These are phyloP conservation scores for Bromus sterilis DNA, from an alignment of 176 grass and related monocot species.

Conservation along the genomic window DNA sequence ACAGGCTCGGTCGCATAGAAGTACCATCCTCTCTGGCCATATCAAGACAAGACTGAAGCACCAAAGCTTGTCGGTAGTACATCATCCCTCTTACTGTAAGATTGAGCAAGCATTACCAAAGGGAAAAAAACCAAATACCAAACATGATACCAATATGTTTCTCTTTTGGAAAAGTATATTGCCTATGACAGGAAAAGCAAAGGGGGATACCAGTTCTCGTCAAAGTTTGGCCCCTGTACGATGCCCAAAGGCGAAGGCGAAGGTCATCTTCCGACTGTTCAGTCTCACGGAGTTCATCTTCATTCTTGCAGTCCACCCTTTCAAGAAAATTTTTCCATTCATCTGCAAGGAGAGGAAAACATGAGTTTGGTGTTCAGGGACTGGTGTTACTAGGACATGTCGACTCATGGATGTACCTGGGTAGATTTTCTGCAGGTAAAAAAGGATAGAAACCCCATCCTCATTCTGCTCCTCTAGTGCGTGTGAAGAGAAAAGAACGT, in stretches of 20 bases:
- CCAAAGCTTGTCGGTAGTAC: slow-evolving; percentile 96
- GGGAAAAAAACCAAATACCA: not conserved
- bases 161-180: not conserved
- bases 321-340: slow-evolving; percentile 96
- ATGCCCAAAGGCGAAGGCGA: slow-evolving; percentile 84
- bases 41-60: slow-evolving; percentile 93
- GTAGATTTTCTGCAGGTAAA: slow-evolving; percentile 97
- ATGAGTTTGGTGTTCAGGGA: not conserved
- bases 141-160: not conserved
- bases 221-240: slow-evolving; percentile 94
- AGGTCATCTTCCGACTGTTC: slow-evolving; percentile 69
- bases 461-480: slow-evolving; percentile 68
- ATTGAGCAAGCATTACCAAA: slow-evolving; percentile 19
- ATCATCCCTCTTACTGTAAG: slow-evolving; percentile 93
- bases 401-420: slow-evolving; percentile 45
- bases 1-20: not conserved
- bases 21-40: slow-evolving; percentile 88
- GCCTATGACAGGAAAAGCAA: not conserved
- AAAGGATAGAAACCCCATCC: slow-evolving; percentile 97
- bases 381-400: not conserved
- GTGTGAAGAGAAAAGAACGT: slow-evolving; percentile 82
- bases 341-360: slow-evolving; percentile 46
- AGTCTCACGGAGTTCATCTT: slow-evolving; percentile 64
- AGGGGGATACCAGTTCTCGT: slow-evolving; percentile 71
- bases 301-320: slow-evolving; percentile 49